Base-by-base conservation (phyloP, 208 protist species). In the Acanthamoeba healyi region DNA sequence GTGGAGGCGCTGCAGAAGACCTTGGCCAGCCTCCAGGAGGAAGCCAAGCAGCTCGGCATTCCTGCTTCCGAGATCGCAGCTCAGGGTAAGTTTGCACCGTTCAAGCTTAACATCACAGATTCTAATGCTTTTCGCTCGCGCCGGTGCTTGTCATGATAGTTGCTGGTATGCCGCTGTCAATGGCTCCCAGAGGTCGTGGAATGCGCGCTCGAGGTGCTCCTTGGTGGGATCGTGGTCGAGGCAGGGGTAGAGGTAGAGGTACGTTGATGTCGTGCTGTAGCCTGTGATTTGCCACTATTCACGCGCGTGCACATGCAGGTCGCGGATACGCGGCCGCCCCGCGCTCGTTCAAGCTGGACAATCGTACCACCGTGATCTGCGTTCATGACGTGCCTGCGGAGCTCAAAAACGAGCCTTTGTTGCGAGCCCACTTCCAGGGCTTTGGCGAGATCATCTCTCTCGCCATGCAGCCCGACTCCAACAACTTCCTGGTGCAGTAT, bases 351-450 rank as follows among this genome's bases (percentile, higher is more conserved):
- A 90, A 90, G 82, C 54, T 90, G 82, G 82, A 90, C 82, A 90
- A 90, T 17, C 49, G 82, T 32, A 90, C 82, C 34, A 90, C 82
- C 7, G 54, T 90, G 17, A n/a, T 90, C 22, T 70, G 82, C 34
- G 82, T 90, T 1, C 82, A 70, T 24, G 40, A 90, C 36, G 54
- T 90, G 51, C 82, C 82, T 22, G 51, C 65, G 51, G 51, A 63
- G 40, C 56, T 90, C 36, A 65, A 54, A 34, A 17, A 63, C 34
- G 82, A 90, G 56, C 15, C 49, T 2, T 54, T 70, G 1, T 54
- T 90, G 82, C 82, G 82, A n/a, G 36, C 46, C 38, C 82, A 90
- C 36, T 90, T 90, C 58, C 82, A 90, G 56, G 58, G 34, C 82
- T 90, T 90, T 70, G 82, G 82, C n/a, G 34, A 38, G 54, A 24